Conservation (phyloP, 108 stramenopile species). For the Nitzschia palea region DNA sequence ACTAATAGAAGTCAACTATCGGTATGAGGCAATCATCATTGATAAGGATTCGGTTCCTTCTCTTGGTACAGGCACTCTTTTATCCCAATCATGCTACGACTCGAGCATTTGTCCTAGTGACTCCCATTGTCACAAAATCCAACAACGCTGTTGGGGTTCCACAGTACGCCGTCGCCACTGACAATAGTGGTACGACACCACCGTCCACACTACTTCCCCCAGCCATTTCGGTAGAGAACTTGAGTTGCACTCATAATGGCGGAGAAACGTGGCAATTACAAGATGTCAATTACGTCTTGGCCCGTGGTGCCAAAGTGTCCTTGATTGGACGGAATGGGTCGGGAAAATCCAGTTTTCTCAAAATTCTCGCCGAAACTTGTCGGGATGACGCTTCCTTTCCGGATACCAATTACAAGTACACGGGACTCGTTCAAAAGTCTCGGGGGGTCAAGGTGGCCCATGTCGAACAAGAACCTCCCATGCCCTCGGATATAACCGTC, state of each 20-base stretch:
- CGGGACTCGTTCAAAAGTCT: constrained; percentile 50
- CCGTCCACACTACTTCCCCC: constrained; percentile 28
- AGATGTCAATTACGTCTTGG: constrained; percentile 69
- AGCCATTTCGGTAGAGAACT: constrained; percentile 40
- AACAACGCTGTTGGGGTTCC: no score
- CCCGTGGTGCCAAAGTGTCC: constrained; percentile 62
- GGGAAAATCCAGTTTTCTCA: constrained; percentile 73
- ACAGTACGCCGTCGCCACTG: no score
- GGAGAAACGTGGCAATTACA: constrained; percentile 74
- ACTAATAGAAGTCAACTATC: no score
- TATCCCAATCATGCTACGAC: no score
- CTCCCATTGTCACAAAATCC: no score
- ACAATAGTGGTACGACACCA: no score
- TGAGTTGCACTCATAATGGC: constrained; percentile 61
- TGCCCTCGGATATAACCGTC: constrained; percentile 56
- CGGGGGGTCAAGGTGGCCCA: constrained; percentile 56
- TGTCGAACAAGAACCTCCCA: constrained; percentile 83
- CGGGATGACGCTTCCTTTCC: constrained; percentile 26
- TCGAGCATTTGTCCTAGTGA: no score
- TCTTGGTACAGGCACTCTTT: no score
- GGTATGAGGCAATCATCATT: no score
- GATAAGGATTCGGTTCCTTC: no score
- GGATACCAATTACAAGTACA: constrained; percentile 47
- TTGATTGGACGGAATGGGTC: constrained; percentile 80
- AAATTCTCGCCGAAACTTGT: constrained; percentile 62